Evolutionary conservation across 1,139 yeast genomes (phyloP).

Genomic region (Maudiozyma humilis): DNA sequence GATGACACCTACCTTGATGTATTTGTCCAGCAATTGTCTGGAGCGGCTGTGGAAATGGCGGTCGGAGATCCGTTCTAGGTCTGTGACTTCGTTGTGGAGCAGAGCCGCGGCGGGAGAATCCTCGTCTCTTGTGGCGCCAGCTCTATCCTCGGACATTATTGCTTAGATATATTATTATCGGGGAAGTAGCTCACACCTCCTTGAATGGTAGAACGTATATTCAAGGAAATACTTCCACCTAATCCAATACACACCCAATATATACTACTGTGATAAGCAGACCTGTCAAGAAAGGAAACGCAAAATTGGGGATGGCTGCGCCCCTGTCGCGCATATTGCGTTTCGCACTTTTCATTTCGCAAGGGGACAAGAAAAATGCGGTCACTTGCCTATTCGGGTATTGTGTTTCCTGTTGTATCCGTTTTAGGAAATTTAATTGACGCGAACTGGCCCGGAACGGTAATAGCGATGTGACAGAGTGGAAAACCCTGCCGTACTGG

Average conservation of each 20-base stretch:
- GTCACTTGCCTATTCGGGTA: background rate
- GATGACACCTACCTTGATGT: slow-evolving; percentile 15
- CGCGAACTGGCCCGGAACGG: background rate
- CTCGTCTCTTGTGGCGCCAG: background rate
- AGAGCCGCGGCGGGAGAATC: background rate
- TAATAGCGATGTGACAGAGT: background rate
- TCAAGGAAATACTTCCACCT: too few species aligned
- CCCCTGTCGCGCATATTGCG: background rate
- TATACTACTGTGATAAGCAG: background rate
- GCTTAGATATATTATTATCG: too few species aligned
- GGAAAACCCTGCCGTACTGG: too few species aligned
- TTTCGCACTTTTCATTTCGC: background rate
- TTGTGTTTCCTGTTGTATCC: background rate
- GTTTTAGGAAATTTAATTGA: slow-evolving; percentile 3
- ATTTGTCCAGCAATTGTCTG: slow-evolving; percentile 11
- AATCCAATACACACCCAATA: background rate
- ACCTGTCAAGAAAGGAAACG: background rate
- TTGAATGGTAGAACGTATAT: too few species aligned
- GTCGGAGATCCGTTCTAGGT: slow-evolving; percentile 15
- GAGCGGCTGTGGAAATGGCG: slow-evolving; percentile 9
- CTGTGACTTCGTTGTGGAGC: slow-evolving; percentile 3
- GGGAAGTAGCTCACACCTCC: too few species aligned
- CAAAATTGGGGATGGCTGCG: too few species aligned
- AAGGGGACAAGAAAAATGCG: background rate
- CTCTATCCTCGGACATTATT: background rate